A percentile compares a stretch with the other conserved stretches of the same genome.
phyloP scores from a whole-genome alignment of 2,329 filamentous ascomycete species.

The Didymella exigua region DNA sequence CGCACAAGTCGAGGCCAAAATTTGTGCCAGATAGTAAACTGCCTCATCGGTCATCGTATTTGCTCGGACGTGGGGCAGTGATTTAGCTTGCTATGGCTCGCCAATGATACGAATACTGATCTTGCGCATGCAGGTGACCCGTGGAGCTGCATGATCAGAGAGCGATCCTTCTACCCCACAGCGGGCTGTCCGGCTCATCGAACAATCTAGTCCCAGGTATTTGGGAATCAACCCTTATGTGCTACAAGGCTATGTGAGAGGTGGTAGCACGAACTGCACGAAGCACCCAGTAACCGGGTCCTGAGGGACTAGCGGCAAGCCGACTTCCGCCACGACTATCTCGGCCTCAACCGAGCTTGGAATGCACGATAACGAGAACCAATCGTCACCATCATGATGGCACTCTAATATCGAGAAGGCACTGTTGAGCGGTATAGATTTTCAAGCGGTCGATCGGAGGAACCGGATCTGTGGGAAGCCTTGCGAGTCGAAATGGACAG shows the following conservation, averaged over 20 bases:
- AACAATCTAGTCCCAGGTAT: slow-evolving; percentile 35
- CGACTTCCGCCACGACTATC: slow-evolving; percentile 22
- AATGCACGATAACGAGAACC: slow-evolving; percentile 16
- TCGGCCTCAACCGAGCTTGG: slow-evolving; percentile 36
- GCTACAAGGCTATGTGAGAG: slow-evolving; percentile 28
- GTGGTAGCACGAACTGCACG: slow-evolving; percentile 31
- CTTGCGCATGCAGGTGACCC: slow-evolving; percentile 38
- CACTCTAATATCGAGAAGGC: neutral
- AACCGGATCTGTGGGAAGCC: neutral
- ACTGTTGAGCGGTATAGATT: neutral
- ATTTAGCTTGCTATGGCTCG: slow-evolving; percentile 11
- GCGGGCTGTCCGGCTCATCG: slow-evolving; percentile 32
- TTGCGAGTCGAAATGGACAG: neutral
- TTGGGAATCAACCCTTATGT: slow-evolving; percentile 38
- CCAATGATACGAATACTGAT: slow-evolving; percentile 16
- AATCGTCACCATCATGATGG: neutral
- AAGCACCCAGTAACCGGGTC: slow-evolving; percentile 41
- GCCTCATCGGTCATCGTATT: slow-evolving; percentile 15
- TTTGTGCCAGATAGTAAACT: slow-evolving; percentile 15
- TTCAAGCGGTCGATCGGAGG: neutral
- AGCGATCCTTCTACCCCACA: slow-evolving; percentile 34
- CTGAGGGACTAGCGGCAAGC: slow-evolving; percentile 30
- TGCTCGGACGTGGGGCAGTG: neutral
- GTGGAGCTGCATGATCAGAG: slow-evolving; percentile 34
- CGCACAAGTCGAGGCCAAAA: slow-evolving; percentile 8